These are phyloP conservation scores for Vicia villosa DNA, from an alignment of 306 rosid species.

Conservation along the genomic window DNA sequence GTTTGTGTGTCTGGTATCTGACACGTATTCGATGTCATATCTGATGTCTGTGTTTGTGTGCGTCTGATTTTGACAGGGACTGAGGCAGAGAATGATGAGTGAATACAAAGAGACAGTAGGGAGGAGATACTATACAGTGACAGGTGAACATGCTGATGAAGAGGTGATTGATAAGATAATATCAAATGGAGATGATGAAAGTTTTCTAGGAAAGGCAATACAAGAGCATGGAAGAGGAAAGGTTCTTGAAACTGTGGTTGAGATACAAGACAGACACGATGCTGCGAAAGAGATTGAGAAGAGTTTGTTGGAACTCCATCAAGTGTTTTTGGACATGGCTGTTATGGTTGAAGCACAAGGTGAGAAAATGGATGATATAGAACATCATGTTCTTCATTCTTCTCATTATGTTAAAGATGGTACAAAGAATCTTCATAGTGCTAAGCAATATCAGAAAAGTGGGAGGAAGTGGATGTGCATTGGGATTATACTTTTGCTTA, in stretches of 20 bases:
- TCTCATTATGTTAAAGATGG: slow-evolving; percentile 77
- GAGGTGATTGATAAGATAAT: slow-evolving; percentile 86
- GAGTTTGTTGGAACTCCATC: slow-evolving; percentile 81
- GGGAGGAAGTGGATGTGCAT: slow-evolving; percentile 78
- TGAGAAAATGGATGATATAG: slow-evolving; percentile 89
- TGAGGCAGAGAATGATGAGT: slow-evolving; percentile 78
- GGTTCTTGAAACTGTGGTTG: slow-evolving; percentile 82
- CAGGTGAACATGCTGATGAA: slow-evolving; percentile 74
- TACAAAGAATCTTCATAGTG: slow-evolving; percentile 55
- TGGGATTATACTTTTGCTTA: slow-evolving; percentile 56
- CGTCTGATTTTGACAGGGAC: slow-evolving; percentile 26
- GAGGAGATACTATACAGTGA: slow-evolving; percentile 73
- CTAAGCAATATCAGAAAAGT: slow-evolving; percentile 57
- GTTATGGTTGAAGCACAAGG: slow-evolving; percentile 97
- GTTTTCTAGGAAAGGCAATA: slow-evolving; percentile 60
- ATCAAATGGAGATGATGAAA: slow-evolving; percentile 59
- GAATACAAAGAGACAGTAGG: slow-evolving; percentile 85
- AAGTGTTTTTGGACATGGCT: slow-evolving; percentile 87
- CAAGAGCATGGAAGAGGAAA: slow-evolving; percentile 78
- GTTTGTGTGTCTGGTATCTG: too few species aligned
- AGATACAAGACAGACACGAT: slow-evolving; percentile 80
- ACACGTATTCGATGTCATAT: too few species aligned
- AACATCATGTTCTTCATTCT: slow-evolving; percentile 80
- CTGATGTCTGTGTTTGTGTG: too few species aligned
- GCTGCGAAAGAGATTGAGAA: slow-evolving; percentile 78